phyloP scores from a whole-genome alignment of 2,329 filamentous ascomycete species.

The Ceratocystis destructans region DNA sequence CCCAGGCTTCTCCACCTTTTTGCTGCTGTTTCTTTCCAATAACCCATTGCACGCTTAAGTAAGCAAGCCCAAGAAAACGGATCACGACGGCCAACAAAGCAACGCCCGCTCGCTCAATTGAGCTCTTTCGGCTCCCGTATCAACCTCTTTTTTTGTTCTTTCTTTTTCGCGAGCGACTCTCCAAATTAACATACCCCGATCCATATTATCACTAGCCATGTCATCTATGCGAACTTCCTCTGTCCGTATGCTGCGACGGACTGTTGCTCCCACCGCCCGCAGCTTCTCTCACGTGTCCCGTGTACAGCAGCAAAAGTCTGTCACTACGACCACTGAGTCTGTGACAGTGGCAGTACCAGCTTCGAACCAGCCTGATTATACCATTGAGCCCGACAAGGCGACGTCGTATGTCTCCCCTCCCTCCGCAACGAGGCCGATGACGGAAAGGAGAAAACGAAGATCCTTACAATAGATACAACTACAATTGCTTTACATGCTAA shows the following conservation, averaged over 20 bases:
- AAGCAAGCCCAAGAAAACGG: too few species aligned
- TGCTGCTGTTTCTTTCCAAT: not conserved
- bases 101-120: too few species aligned
- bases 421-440: not conserved
- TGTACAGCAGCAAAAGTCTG: constrained; percentile 38
- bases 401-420: constrained; percentile 53
- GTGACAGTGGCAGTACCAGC: constrained; percentile 30
- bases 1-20: not conserved
- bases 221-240: constrained; percentile 10
- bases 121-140: too few species aligned
- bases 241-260: not conserved
- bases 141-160: too few species aligned
- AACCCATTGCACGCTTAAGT: too few species aligned
- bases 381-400: constrained; percentile 67
- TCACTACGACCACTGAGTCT: constrained; percentile 25
- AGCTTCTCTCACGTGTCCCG: constrained; percentile 31
- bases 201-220: not conserved
- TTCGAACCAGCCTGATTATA: constrained; percentile 65
- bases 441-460: too few species aligned
- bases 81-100: too few species aligned
- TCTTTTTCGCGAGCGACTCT: too few species aligned
- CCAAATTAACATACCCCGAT: too few species aligned
- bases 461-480: too few species aligned
- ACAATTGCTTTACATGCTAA: not conserved
- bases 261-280: not conserved